Base-by-base conservation (phyloP, 2,329 filamentous ascomycete genomes). In the Penicillium crustosum region DNA sequence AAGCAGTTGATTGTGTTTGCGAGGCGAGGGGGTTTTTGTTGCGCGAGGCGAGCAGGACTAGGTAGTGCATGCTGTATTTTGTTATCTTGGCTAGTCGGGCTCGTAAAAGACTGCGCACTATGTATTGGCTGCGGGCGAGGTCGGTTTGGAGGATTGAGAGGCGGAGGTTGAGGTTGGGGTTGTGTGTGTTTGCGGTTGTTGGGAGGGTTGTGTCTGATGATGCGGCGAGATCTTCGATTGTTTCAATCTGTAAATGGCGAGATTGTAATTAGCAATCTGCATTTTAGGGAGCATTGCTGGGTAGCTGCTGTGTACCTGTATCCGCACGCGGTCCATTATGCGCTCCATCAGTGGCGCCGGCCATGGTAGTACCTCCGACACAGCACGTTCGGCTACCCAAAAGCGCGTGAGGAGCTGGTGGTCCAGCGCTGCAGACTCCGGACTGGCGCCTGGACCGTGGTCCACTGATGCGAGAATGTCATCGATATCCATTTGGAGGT, bases 131-230 rank as follows among this genome's bases (percentile, higher is more conserved):
- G 45, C 94, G 83, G 74, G 97, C 93, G 54, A 99, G 84, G 78
- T 99, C 94, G 7, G 95, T 97, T 79, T 99, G 94, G 54, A 97
- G 87, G 61, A 99, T 89, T 49, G 97, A 96, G 70, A 97, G 87
- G 60, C 87, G 86, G 74, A 99, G 96, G 73, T 96, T 97, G 63
- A 90, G 88, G 75, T 90, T 92, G 47, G 93, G 89, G 69, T 96
- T 92, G 86, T 93, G 89, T 70, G 90, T 87, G 61, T 89, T 89
- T 13, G 89, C 93, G 58, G 58, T 54, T 51, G 45, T 62, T 51
- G 62, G 49, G 35, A 44, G 52, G 31, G 55, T 49, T 73, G 61
- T 79, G 74, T 82, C 75, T 50, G 75, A 73, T 8, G 75, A 73
- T n/a, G 74, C 69, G 48, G 78, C 76, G 41, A 80, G 71, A 62